Percentiles rank a stretch among this genome's conserved stretches.
phyloP scores from a whole-genome alignment of 1,139 yeast species.

The Hemisphaericaspora subhashii region DNA sequence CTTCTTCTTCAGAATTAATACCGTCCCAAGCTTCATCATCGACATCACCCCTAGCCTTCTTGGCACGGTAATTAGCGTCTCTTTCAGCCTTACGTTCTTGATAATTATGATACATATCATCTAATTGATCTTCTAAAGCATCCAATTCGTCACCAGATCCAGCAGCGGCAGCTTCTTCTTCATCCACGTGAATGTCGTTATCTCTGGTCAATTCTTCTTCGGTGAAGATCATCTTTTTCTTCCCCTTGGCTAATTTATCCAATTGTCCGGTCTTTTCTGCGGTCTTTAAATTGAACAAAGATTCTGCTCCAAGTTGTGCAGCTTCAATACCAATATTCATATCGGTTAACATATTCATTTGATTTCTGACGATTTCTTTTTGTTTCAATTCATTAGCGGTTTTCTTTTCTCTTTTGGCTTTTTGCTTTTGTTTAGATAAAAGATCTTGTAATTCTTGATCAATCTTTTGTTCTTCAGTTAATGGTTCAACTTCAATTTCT shows the following conservation, averaged over 20 bases:
- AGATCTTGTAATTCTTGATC: conserved; percentile 79
- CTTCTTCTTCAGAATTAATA: conserved; percentile 49
- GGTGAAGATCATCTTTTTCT: conserved; percentile 70
- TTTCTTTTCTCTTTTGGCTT: conserved; percentile 77
- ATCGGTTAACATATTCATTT: conserved; percentile 94
- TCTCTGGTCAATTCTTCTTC: conserved; percentile 55
- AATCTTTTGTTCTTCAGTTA: conserved; percentile 87
- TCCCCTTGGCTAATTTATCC: conserved; percentile 74
- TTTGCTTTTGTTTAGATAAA: conserved; percentile 68
- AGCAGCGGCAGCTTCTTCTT: conserved; percentile 33
- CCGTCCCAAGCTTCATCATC: conserved; percentile 91
- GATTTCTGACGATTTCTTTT: conserved; percentile 87
- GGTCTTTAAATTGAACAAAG: conserved; percentile 74
- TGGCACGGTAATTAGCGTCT: conserved; percentile 79
- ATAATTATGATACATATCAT: conserved; percentile 75
- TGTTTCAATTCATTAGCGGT: conserved; percentile 80
- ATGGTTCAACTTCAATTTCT: conserved; percentile 60
- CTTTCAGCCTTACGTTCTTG: conserved; percentile 75
- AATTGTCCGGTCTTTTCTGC: conserved; percentile 88
- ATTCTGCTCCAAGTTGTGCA: conserved; percentile 75
- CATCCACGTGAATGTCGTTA: conserved; percentile 53
- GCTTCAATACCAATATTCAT: conserved; percentile 93
- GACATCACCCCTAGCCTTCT: conserved; percentile 76
- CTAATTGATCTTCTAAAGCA: conserved; percentile 76
- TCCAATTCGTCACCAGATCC: conserved; percentile 64